phyloP scores from a whole-genome alignment of 345 rosid genomes.

The Hevea brasiliensis region DNA sequence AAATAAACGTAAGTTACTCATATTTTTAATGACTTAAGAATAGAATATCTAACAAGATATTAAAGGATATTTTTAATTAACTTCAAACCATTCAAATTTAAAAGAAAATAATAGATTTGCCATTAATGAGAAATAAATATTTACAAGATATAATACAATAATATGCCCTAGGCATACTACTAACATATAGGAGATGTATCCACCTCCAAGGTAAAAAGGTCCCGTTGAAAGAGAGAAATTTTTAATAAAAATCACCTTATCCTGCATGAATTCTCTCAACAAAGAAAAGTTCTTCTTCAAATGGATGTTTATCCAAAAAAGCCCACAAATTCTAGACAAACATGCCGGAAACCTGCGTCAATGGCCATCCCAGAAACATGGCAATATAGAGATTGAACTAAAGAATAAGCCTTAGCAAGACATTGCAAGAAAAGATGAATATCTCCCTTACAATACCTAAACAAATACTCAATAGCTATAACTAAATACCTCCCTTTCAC shows the following conservation, averaged over 20 bases:
- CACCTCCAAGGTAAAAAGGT: neutral
- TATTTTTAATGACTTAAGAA: too few relatives aligned
- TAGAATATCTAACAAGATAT: too few relatives aligned
- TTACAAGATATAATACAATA: too few relatives aligned
- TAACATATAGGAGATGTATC: neutral
- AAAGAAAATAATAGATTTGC: too few relatives aligned
- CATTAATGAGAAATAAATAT: too few relatives aligned
- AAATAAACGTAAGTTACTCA: too few relatives aligned
- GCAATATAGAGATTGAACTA: too few relatives aligned
- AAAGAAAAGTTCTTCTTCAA: neutral
- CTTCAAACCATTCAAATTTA: too few relatives aligned
- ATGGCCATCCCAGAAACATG: too few relatives aligned
- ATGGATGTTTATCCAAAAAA: neutral
- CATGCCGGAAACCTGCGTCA: constrained; percentile 3
- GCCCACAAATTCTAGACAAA: neutral
- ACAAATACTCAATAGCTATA: neutral
- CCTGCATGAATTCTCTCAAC: neutral
- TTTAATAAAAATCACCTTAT: neutral
- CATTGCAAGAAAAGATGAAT: neutral
- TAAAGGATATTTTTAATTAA: too few relatives aligned
- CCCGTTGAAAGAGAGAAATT: constrained; percentile 1
- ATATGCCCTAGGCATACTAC: too few relatives aligned
- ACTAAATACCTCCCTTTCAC: constrained; percentile 2
- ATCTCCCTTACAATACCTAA: neutral
- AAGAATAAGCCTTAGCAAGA: too few relatives aligned